Base-by-base conservation (phyloP, 225 moss, liverwort and hornwort genomes). In the Antitrichia curtipendula region DNA sequence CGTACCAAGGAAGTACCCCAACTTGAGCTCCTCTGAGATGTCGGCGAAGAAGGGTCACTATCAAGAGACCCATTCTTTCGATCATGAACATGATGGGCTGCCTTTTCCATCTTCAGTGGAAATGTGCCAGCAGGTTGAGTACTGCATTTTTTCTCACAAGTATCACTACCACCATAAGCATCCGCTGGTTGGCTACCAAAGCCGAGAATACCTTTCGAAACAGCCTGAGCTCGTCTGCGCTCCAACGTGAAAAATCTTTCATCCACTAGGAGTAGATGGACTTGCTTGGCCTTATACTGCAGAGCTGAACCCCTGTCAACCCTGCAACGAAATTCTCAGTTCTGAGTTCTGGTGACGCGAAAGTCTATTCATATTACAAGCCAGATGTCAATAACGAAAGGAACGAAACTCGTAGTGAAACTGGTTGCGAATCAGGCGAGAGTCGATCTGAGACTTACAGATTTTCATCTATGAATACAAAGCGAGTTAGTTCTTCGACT, bases 121-220 rank as follows among this genome's bases (percentile, higher is more conserved):
- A 80, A 70, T 68, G 82, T 71, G 29, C 74, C 84, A 45, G 84
- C 66, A 61, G 82, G 75, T 71, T 85, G 86, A 57, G 86, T 68
- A 69, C 65, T 83, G 47, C 52, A 79, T 47, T 88, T 89, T 74
- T 69, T 58, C 70, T 85, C 64, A 16, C 49, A 49, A 53, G 64
- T 69, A 56, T 61, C 65, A 62, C 72, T 78, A 45, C 41, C 56
- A 70, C 70, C 68, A 70, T 38, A 54, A 78, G 65, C 8, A 81
- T 75, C 76, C 14, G 65, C 36, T 66, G 90, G 81, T 74, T 75
- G 90, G 90, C 90, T 93, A 54, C 93, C 93, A 82, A 93, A 93
- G 69, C 93, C 93, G 75, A 88, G 88, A 76, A 92, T 93, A 27
- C 89, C 90, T 88, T 90, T 93, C 20, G 91, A 90, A 75, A 92